phyloP scores from a whole-genome alignment of 2,329 filamentous ascomycete species.

The Trichothecium sympodiale region DNA sequence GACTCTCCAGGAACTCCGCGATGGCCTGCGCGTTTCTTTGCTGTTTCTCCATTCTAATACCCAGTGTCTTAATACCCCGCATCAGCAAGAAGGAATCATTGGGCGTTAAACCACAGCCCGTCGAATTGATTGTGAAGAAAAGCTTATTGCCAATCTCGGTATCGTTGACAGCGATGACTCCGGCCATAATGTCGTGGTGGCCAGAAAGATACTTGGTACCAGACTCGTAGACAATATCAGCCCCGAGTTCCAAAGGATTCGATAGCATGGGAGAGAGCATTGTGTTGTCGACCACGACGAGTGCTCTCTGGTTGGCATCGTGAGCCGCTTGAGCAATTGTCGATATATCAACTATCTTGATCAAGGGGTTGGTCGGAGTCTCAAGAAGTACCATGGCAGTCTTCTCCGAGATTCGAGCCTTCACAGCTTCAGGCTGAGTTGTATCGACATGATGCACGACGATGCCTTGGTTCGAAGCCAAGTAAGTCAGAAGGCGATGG shows the following conservation, averaged over 20 bases:
- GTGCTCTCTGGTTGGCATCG: conserved; percentile 61
- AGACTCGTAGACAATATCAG: conserved; percentile 94
- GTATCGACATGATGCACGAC: conserved; percentile 95
- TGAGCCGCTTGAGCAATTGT: conserved; percentile 69
- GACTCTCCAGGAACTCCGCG: conserved; percentile 80
- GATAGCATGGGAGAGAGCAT: conserved; percentile 94
- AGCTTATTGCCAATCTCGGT: conserved; percentile 71
- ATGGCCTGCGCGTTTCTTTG: conserved; percentile 86
- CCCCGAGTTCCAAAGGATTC: conserved; percentile 88
- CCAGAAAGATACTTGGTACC: conserved; percentile 97
- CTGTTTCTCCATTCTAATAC: conserved; percentile 98
- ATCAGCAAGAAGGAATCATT: conserved; percentile 96
- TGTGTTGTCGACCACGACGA: conserved; percentile 95
- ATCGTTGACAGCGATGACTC: conserved; percentile 88
- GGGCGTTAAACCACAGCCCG: conserved; percentile 84
- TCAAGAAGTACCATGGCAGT: conserved; percentile 94
- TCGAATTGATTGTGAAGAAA: conserved; percentile 95
- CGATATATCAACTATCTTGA: conserved; percentile 92
- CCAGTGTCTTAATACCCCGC: conserved; percentile 90
- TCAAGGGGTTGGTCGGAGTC: conserved; percentile 92
- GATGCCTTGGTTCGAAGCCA: conserved; percentile 82
- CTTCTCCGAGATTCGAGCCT: conserved; percentile 58
- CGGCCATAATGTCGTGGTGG: conserved; percentile 98
- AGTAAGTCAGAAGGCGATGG: conserved; percentile 84
- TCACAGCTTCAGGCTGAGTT: conserved; percentile 63